Evolutionary conservation across 2,329 filamentous ascomycete genomes (phyloP).

Genomic region (Talaromyces sp.): DNA sequence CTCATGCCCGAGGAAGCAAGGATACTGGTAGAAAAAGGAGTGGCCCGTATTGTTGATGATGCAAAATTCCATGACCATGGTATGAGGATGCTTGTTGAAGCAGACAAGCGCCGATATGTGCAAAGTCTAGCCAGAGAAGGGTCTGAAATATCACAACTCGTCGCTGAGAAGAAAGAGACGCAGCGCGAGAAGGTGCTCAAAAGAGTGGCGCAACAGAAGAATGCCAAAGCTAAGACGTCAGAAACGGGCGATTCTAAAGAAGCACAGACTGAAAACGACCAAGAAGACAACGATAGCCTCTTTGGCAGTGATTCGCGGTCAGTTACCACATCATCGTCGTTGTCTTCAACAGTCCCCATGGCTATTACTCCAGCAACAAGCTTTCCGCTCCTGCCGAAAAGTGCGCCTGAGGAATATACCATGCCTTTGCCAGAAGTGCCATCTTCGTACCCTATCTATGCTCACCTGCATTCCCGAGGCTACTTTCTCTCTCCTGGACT

Average conservation of each 20-base stretch:
- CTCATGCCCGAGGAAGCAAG: slow-evolving; percentile 86
- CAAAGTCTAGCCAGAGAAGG: slow-evolving; percentile 51
- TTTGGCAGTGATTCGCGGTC: slow-evolving; percentile 8
- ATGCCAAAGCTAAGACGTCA: slow-evolving; percentile 14
- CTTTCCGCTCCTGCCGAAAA: slow-evolving; percentile 38
- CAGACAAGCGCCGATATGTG: slow-evolving; percentile 60
- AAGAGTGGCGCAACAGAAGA: slow-evolving; percentile 38
- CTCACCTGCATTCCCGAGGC: slow-evolving; percentile 68
- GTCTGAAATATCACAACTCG: slow-evolving; percentile 44
- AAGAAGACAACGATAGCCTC: slow-evolving; percentile 3
- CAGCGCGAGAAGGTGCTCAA: slow-evolving; percentile 47
- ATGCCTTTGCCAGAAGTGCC: slow-evolving; percentile 33
- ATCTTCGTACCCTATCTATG: slow-evolving; percentile 68
- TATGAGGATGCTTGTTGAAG: slow-evolving; percentile 54
- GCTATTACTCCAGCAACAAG: slow-evolving; percentile 49
- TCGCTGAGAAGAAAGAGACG: slow-evolving; percentile 44
- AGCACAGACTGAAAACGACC: slow-evolving; percentile 20
- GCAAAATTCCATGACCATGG: slow-evolving; percentile 61
- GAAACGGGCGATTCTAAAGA: slow-evolving; percentile 13
- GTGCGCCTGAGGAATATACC: slow-evolving; percentile 20
- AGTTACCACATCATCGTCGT: slow-evolving; percentile 1
- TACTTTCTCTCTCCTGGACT: slow-evolving; percentile 90
- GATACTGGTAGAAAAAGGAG: slow-evolving; percentile 69
- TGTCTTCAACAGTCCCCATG: slow-evolving; percentile 15
- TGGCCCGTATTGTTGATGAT: slow-evolving; percentile 79